Base-by-base conservation (phyloP, 1,284 basidiomycete species). In the Apiotrichum domesticum region DNA sequence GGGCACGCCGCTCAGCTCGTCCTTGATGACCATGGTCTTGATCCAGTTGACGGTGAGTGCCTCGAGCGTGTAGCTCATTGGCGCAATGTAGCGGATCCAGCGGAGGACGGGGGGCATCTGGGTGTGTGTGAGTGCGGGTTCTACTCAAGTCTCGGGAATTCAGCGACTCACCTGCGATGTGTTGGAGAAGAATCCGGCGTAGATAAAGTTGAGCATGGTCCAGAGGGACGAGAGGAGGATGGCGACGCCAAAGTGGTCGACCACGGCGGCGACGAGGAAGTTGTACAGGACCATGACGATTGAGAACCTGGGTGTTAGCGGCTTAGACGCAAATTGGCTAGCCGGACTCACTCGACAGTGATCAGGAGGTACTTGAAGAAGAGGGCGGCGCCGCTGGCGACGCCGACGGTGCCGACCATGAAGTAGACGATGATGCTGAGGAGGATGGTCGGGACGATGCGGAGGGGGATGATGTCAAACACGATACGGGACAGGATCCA, bases 401-500 rank as follows among this genome's bases (percentile, higher is more conserved):
- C n/a, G 41, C 41, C 35, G 37, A 49, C n/a, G 2, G 35, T 21
- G 1, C 92, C 90, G 11, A 90, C 89, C 91, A 95, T 75, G 86
- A 89, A 95, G 69, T 98, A 98, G 4, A 96, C 86, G 67, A 98
- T 96, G 6, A 89, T 87, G 33, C 93, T 92, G 62, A 94, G 91
- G 63, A 98, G 82, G 64, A 98, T 83, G 0, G 95, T 92, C 6
- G 95, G 95, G 6, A 98, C 87, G 15, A 98, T 83, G 29, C 95
- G 86, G n/a, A 98, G 81, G 0, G 95, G 95, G 5, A 98, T 79
- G 60, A 97, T 90, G 73, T 98, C 95, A 74, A 97, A 98, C n/a
- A 98, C 82, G 54, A 96, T 85, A 81, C 97, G 97, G 55, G 92
- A 90, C 1, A 88, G 80, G 75, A 98, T 97, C 94, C 62, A 63